These are phyloP conservation scores for Rubroshorea leprosula DNA, from an alignment of 345 rosid species.

Conservation along the genomic window DNA sequence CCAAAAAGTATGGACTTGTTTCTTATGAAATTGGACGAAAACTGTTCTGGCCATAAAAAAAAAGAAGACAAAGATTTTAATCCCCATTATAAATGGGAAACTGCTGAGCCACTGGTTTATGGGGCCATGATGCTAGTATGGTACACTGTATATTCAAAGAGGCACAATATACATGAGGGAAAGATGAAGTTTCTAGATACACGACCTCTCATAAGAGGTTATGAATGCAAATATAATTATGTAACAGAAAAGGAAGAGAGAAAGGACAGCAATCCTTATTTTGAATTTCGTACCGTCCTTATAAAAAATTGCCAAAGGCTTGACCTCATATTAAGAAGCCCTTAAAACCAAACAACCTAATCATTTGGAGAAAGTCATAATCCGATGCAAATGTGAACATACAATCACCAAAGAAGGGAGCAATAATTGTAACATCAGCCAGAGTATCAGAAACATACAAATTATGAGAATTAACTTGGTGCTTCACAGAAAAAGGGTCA, in stretches of 20 bases:
- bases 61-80: no score
- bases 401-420: neutral
- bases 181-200: no score
- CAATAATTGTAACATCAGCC: neutral
- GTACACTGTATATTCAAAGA: no score
- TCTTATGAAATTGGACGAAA: no score
- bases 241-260: neutral
- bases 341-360: neutral
- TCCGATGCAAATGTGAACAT: neutral
- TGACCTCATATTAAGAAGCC: neutral
- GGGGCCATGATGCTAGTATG: no score
- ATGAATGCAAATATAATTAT: neutral
- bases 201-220: neutral
- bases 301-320: neutral
- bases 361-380: neutral
- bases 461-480: neutral
- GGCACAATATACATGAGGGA: no score
- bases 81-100: no score
- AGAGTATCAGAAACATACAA: neutral
- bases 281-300: neutral
- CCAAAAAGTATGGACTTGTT: no score
- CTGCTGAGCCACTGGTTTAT: no score
- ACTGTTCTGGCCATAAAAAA: no score
- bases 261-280: neutral
- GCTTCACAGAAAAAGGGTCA: neutral